Percentiles rank a stretch among this genome's conserved stretches.
Evolutionary conservation across 257 asterid genomes (phyloP).

Genomic region (Pogostemon cablin): DNA sequence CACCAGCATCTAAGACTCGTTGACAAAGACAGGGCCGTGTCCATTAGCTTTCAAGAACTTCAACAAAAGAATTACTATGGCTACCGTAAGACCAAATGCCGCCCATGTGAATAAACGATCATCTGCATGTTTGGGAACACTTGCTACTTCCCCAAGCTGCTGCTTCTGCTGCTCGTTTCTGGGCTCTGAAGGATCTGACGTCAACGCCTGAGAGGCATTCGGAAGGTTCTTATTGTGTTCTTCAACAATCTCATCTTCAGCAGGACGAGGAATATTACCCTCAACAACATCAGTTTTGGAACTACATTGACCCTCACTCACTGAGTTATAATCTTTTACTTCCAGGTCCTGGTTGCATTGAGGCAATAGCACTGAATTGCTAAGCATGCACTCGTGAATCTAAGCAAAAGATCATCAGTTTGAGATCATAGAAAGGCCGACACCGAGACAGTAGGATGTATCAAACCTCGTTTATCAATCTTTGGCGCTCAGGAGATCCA

Average conservation of each 20-base stretch:
- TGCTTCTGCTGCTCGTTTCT: conserved; percentile 4
- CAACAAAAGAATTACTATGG: conserved; percentile 72
- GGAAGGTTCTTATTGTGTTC: conserved; percentile 41
- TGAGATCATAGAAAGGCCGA: conserved; percentile 9
- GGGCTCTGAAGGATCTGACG: conserved; percentile 29
- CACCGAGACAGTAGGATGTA: neutral
- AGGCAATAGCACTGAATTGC: conserved; percentile 70
- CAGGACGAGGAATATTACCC: conserved; percentile 38
- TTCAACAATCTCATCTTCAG: conserved; percentile 44
- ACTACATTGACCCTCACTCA: conserved; percentile 36
- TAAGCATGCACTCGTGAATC: conserved; percentile 85
- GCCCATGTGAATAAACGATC: conserved; percentile 89
- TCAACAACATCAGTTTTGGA: conserved; percentile 35
- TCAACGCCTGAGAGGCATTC: conserved; percentile 47
- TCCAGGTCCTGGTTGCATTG: conserved; percentile 45
- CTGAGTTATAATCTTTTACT: conserved; percentile 37
- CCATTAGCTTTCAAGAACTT: conserved; percentile 88
- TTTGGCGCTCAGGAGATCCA: conserved; percentile 82
- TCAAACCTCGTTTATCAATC: conserved; percentile 74
- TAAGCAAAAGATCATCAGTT: conserved; percentile 29
- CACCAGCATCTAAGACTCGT: conserved; percentile 51
- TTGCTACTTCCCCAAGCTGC: neutral
- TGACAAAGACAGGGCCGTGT: conserved; percentile 65
- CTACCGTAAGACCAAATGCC: conserved; percentile 75
- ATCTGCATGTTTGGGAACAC: conserved; percentile 53